phyloP scores from a whole-genome alignment of 805 yeast species.

The Yarrowia keelungensis region DNA sequence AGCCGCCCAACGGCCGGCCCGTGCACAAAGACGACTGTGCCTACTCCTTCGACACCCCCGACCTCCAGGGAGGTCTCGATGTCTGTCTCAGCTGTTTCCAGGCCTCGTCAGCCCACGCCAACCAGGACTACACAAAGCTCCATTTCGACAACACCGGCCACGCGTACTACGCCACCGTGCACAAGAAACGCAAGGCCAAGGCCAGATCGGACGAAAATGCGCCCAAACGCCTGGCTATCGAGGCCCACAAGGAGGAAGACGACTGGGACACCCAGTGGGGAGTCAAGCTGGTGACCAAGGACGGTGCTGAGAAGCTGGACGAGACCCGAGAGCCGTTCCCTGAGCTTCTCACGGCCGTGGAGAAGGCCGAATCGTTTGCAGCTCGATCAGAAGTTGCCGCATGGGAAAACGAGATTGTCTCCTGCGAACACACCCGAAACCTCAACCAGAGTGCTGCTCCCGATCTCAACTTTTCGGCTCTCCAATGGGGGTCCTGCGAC shows the following conservation, averaged over 20 bases:
- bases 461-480: constrained; percentile 39
- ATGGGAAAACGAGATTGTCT: constrained; percentile 87
- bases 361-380: constrained; percentile 64
- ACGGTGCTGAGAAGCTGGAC: constrained; percentile 47
- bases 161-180: constrained; percentile 64
- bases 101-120: constrained; percentile 64
- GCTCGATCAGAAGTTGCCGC: constrained; percentile 75
- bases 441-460: constrained; percentile 53
- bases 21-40: constrained; percentile 90
- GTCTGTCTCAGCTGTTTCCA: constrained; percentile 73
- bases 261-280: constrained; percentile 57
- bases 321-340: constrained; percentile 46
- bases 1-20: constrained; percentile 42
- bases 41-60: constrained; percentile 71
- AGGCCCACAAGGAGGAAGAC: constrained; percentile 67
- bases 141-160: constrained; percentile 66
- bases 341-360: constrained; percentile 55
- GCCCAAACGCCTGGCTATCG: constrained; percentile 65
- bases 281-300: constrained; percentile 50
- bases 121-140: constrained; percentile 63
- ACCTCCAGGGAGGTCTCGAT: constrained; percentile 65
- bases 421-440: constrained; percentile 78
- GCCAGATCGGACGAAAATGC: constrained; percentile 44
- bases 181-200: constrained; percentile 58
- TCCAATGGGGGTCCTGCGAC: constrained; percentile 52